Evolutionary conservation across 306 rosid genomes (phyloP), one percentile per base, ranked within the genome.

Genomic region (Prinsepia uniflora): DNA sequence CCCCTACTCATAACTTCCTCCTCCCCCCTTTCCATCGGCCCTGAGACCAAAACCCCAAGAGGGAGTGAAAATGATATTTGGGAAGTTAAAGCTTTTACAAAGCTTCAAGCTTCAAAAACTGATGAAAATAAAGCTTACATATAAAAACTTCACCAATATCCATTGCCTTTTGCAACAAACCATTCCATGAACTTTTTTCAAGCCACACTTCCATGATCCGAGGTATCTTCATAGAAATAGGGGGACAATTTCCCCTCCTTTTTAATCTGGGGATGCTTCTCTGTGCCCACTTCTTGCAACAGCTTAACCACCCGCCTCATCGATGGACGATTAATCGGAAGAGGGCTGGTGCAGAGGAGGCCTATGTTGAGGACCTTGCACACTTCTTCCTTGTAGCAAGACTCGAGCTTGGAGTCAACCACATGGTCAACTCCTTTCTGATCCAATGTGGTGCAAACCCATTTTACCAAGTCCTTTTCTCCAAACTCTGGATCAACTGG

Each of bases 311-410:
- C 80, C 17, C 84, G 20, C 63, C 84, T 75, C 84, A 80, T 80
- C 0, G 84, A 71, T 6, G 84, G 84, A 4, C 80, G 80, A 50
- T 80, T 80, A 76, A 75, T 80, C 0, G 84, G 98, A 58, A 92
- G 96, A 74, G 98, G 96, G 56, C 89, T 92, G 3, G 98, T 92
- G 89, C 98, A 92, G 72, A 86, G 81, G 36, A 92, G 87, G 6
- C 96, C 98, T 58, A 92, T 81, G 79, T 92, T 87, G 48, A 92
- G 89, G 68, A 92, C 91, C 85, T 80, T 92, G 87, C 90, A 77
- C 20, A 90, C 78, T 34, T 90, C 96, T 67, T 86, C 91, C 78
- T 85, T 88, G 89, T 70, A 84, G 78, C 91, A 86, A 22, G 89
- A 68, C 22, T 88, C 93, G 0, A 92, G 89, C 62, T 89, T 86